Evolutionary conservation across 208 protist species (phyloP), one percentile per base, ranked within the genome.

Genomic region (Wallacemonas sp.): DNA sequence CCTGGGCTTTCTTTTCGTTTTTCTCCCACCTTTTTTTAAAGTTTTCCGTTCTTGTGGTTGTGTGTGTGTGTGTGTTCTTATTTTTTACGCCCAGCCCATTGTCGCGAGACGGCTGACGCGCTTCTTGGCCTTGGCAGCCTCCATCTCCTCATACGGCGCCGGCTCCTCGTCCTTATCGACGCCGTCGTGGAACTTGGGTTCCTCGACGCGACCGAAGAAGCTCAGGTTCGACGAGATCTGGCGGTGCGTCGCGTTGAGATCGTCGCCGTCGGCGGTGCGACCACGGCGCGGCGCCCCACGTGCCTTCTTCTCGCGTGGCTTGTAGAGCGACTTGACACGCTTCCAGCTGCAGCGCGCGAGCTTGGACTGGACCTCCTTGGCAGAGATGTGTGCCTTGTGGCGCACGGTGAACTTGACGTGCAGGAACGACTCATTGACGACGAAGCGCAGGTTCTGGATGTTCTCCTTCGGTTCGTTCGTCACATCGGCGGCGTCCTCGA

Each of bases 391-490:
- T 16, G 70, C 65, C 48, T 77, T 72, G 70, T 92, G 85, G 21
- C 85, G 85, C 26, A 92, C 76, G 17, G 57, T 81, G 55, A 85
- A 67, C 62, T 83, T 83, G n/a, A 85, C 73, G 24, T 70, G 32
- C 14, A 92, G 46, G 55, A 81, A 79, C 9, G 60, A 60, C 16
- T 72, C 57, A 8, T 39, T 81, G 27, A 87, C 72, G 34, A 83
- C 71, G 65, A 91, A 87, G n/a, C 74, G 76, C n/a, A 93, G 14
- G 52, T 81, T 70, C 41, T 70, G 61, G 34, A 93, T 81, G 55
- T 81, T 78, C 24, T 80, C 72, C 56, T 60, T 62, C 16, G 76
- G 72, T 63, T 89, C 70, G n/a, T 48, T 60, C 12, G 80, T 81
- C 8, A 76, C 78, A 0, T 74, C 77, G 4, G 62, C 57, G 16